Evolutionary conservation across 495 filamentous ascomycete species (phyloP).

Genomic region (Hypomontagnella monticulosa): DNA sequence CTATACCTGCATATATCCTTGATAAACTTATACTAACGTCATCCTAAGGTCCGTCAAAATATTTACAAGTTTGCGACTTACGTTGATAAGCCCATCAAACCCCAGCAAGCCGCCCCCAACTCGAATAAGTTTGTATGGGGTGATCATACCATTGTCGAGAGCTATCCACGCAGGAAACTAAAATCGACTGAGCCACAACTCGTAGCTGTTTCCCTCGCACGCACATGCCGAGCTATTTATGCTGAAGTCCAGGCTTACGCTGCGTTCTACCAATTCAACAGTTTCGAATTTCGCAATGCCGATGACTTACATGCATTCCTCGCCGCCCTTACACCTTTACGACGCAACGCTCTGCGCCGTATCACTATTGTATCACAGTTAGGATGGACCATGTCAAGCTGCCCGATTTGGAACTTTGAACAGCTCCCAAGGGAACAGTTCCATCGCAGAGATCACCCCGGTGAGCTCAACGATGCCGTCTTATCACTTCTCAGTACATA

Average conservation of each 20-base stretch:
- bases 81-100: background rate
- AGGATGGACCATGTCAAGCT: too few species aligned
- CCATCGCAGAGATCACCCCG: too few species aligned
- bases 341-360: conserved; percentile 3
- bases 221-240: conserved; percentile 19
- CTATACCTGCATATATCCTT: background rate
- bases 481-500: too few species aligned
- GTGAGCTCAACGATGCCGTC: too few species aligned
- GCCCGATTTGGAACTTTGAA: background rate
- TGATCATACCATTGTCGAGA: too few species aligned
- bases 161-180: too few species aligned
- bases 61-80: conserved; percentile 16
- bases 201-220: background rate
- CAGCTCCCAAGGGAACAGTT: too few species aligned
- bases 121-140: conserved; percentile 26
- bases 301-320: background rate
- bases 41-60: conserved; percentile 16
- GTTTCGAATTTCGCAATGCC: background rate
- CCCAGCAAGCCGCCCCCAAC: background rate
- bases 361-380: background rate
- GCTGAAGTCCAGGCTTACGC: conserved; percentile 6
- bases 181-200: background rate
- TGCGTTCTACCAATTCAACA: conserved; percentile 20
- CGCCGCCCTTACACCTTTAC: background rate
- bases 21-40: conserved; percentile 8